A percentile compares a stretch with the other conserved stretches of the same genome.
phyloP scores from a whole-genome alignment of 2,329 filamentous ascomycete species.

The Penicillium sp. region DNA sequence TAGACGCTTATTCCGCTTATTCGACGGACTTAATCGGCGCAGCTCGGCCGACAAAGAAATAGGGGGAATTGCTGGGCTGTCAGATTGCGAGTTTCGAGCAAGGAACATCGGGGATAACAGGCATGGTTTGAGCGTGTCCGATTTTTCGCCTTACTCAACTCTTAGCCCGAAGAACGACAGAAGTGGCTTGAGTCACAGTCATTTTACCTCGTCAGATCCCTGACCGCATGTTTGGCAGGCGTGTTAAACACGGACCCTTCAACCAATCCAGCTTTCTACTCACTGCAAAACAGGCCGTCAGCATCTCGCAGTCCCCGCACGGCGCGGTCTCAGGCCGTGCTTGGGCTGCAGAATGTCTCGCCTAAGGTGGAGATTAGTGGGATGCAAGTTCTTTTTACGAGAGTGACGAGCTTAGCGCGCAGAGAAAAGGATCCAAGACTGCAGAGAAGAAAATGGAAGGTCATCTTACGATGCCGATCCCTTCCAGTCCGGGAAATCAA shows the following conservation, averaged over 20 bases:
- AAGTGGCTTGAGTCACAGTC: neutral
- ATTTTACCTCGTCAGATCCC: neutral
- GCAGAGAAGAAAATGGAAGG: neutral
- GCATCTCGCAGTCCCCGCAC: neutral
- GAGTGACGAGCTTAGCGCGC: constrained; percentile 15
- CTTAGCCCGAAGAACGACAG: neutral
- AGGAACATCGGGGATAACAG: neutral
- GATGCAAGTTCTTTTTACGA: constrained; percentile 8
- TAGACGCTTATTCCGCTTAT: neutral
- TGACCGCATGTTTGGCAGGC: neutral
- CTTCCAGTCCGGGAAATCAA: neutral
- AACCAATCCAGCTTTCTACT: neutral
- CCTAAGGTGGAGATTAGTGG: neutral
- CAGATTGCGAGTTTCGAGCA: neutral
- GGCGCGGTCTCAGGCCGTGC: too few relatives aligned
- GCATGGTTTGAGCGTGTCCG: neutral
- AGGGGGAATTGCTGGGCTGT: neutral
- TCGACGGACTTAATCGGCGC: neutral
- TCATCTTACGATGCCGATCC: neutral
- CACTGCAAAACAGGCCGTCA: neutral
- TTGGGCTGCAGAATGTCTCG: neutral
- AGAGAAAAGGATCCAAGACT: neutral
- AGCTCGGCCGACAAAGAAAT: neutral
- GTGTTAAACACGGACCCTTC: neutral
- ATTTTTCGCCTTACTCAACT: neutral